Evolutionary conservation across 345 rosid species (phyloP), one percentile per base, ranked within the genome.

Genomic region (Punica granatum): DNA sequence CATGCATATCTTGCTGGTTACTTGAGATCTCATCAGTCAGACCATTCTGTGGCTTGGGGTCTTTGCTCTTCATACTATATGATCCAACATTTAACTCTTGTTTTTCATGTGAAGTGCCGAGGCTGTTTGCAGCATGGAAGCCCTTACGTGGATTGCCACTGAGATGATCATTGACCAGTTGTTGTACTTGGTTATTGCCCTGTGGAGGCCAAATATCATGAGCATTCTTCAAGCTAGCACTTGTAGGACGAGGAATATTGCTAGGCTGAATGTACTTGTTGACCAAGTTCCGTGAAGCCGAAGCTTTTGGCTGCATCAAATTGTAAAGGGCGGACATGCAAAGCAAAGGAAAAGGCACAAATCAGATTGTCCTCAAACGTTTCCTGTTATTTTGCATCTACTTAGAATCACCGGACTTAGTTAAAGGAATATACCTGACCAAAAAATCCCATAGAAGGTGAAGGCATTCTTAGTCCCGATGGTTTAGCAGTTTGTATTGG

Each of bases 371-470:
- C 26, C 34, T 56, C 34, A 56, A 56, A 56, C 12, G 32, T 56
- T 56, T 5, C 18, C 25, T 26, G 12, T 30, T 13, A 56, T 2
- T 30, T 35, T 31, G 60, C 54, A 65, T 30, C 7, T 42, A 8
- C 30, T 65, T 65, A 30, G 53, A 34, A 49, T 44, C 41, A 31
- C 30, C 33, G 58, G 19, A 34, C 37, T 48, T 21, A 23, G 23
- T 16, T 33, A 4, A 37, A 54, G 46, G 54, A 31, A 68, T 58
- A 49, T 74, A 94, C 99, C 96, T 85, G 84, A 72, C 72, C 66
- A 82, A 94, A 94, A 75, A 87, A 90, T 69, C 96, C 83, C 70
- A 91, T 65, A 63, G 99, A 91, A 58, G 99, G 97, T 39, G 92
- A 87, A 63, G 97, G 99, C 87, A 72, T 78, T 78, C 96, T 85